Percentiles rank a stretch among this genome's conserved stretches.
phyloP scores from a whole-genome alignment of 140 eudicot genomes.

The Senecio squalidus region DNA sequence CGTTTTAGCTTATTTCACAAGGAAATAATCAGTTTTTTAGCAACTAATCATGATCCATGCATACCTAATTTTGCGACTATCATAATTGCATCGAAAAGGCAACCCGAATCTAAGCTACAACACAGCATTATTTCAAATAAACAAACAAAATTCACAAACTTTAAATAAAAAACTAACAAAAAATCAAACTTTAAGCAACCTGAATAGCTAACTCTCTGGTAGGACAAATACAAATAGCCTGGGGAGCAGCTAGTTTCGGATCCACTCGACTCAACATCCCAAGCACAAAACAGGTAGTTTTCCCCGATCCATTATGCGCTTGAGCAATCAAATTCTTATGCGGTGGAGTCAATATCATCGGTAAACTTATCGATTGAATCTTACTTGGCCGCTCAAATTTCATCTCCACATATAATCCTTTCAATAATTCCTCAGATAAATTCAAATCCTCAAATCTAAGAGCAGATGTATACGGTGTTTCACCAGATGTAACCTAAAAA shows the following conservation, averaged over 20 bases:
- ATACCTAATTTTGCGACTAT: too few species aligned
- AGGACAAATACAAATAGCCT: conserved; percentile 89
- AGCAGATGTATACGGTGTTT: conserved; percentile 73
- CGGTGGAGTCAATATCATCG: conserved; percentile 91
- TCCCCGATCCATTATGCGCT: conserved; percentile 93
- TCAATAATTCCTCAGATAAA: conserved; percentile 55
- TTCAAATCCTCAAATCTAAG: conserved; percentile 77
- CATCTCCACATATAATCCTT: conserved; percentile 90
- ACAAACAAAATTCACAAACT: background rate
- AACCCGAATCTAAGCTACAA: background rate
- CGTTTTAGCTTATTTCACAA: too few species aligned
- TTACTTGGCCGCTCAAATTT: conserved; percentile 89
- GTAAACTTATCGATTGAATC: conserved; percentile 80
- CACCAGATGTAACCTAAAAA: conserved; percentile 62
- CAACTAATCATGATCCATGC: too few species aligned
- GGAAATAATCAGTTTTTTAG: too few species aligned
- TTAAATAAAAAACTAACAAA: background rate
- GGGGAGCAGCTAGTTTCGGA: conserved; percentile 59
- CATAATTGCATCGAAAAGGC: too few species aligned
- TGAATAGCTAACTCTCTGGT: conserved; percentile 88
- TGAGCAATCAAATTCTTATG: conserved; percentile 80
- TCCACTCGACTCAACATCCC: conserved; percentile 96
- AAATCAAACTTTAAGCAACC: conserved; percentile 26
- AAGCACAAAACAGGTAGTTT: conserved; percentile 88
- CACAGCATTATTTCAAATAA: background rate